phyloP scores from a whole-genome alignment of 768 basidiomycete species.

The Tubosaeta sp. region DNA sequence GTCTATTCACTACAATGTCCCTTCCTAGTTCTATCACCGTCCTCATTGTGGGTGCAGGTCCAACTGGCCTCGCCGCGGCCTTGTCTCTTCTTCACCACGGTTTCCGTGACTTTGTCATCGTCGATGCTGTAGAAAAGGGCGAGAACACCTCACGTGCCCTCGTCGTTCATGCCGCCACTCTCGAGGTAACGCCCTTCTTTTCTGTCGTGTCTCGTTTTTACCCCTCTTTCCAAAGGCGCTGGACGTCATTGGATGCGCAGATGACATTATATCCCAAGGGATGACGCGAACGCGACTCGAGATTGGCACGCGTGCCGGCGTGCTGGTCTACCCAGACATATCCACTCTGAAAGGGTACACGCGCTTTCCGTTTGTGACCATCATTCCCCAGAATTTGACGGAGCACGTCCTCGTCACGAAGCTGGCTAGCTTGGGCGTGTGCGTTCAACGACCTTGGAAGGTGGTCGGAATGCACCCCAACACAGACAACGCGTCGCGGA shows the following conservation, averaged over 20 bases:
- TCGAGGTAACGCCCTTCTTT: slow-evolving; percentile 38
- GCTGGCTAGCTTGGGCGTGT: slow-evolving; percentile 30
- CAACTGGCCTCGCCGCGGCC: slow-evolving; percentile 45
- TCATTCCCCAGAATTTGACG: slow-evolving; percentile 45
- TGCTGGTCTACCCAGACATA: slow-evolving; percentile 31
- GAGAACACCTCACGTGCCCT: slow-evolving; percentile 44
- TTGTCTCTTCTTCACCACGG: slow-evolving; percentile 43
- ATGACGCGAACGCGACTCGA: slow-evolving; percentile 23
- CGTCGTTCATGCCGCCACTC: slow-evolving; percentile 49
- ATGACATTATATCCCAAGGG: slow-evolving; percentile 37
- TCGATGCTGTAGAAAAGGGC: slow-evolving; percentile 36
- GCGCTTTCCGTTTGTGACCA: slow-evolving; percentile 39
- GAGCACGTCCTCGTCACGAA: slow-evolving; percentile 38
- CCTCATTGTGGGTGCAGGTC: slow-evolving; percentile 51
- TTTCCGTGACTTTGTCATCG: slow-evolving; percentile 39
- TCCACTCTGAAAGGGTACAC: slow-evolving; percentile 38
- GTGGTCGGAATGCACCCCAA: slow-evolving; percentile 35
- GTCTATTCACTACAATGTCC: slow-evolving; percentile 18
- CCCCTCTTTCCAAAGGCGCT: slow-evolving; percentile 38
- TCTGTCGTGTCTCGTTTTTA: slow-evolving; percentile 11
- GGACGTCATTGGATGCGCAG: slow-evolving; percentile 40
- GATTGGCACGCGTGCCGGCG: slow-evolving; percentile 30
- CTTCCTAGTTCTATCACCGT: slow-evolving; percentile 37
- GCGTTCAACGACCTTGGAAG: slow-evolving; percentile 36
- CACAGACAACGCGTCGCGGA: slow-evolving; percentile 23